Evolutionary conservation across 2,329 filamentous ascomycete genomes (phyloP).

Genomic region (Podosphaera aphanis): DNA sequence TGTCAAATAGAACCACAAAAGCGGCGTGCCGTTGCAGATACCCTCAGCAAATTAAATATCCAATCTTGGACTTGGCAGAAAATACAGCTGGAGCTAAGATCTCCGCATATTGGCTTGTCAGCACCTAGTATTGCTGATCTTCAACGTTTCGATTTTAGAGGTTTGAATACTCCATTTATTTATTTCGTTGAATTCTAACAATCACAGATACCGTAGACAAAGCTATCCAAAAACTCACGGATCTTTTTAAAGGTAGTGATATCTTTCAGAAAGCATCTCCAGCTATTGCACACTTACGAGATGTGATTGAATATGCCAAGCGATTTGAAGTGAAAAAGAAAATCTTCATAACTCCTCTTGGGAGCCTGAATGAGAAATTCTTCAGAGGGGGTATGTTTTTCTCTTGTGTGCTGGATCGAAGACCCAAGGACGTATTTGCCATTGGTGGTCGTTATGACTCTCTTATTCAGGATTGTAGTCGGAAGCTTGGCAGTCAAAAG

Average conservation of each 20-base stretch:
- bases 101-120: constrained; percentile 58
- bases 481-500: constrained; percentile 37
- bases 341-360: constrained; percentile 64
- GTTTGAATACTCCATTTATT: constrained; percentile 19
- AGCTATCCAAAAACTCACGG: constrained; percentile 33
- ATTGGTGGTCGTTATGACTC: constrained; percentile 85
- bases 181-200: constrained; percentile 1
- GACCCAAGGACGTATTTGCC: constrained; percentile 65
- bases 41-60: constrained; percentile 70
- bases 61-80: constrained; percentile 61
- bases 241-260: constrained; percentile 36
- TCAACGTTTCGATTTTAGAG: constrained; percentile 73
- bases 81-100: constrained; percentile 59
- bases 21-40: constrained; percentile 52
- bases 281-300: constrained; percentile 57
- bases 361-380: constrained; percentile 77
- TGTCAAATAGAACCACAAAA: constrained; percentile 53
- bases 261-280: constrained; percentile 51
- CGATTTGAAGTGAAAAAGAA: constrained; percentile 53
- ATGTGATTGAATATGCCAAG: constrained; percentile 54
- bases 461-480: constrained; percentile 62
- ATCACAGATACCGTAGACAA: constrained; percentile 28
- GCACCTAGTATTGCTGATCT: constrained; percentile 81
- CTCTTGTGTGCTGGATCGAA: constrained; percentile 71
- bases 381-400: constrained; percentile 73